Conservation (phyloP, 495 filamentous ascomycete species). For the Podospora fimiseda region DNA sequence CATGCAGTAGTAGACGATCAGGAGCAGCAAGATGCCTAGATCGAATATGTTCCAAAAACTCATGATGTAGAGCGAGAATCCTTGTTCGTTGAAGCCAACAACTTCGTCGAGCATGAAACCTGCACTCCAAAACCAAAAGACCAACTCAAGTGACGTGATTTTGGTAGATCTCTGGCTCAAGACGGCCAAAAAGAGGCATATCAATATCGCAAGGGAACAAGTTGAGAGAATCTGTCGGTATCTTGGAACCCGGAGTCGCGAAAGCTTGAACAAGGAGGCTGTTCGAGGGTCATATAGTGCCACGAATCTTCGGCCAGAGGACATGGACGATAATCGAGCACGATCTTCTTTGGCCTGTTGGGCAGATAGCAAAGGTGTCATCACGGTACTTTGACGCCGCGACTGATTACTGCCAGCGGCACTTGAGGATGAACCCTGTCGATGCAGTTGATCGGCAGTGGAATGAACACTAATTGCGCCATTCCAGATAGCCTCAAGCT, state of each 20-base stretch:
- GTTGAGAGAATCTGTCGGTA: constrained; percentile 88
- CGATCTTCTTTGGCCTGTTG: constrained; percentile 35
- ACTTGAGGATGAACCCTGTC: constrained; percentile 29
- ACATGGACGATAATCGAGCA: constrained; percentile 18
- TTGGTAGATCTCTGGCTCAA: constrained; percentile 58
- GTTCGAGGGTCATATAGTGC: constrained; percentile 85
- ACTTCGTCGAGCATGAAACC: constrained; percentile 97
- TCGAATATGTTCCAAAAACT: constrained; percentile 97
- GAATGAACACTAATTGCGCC: constrained; percentile 90
- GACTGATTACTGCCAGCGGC: constrained; percentile 16
- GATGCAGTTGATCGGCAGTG: constrained; percentile 73
- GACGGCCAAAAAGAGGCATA: constrained; percentile 78
- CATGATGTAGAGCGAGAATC: constrained; percentile 91
- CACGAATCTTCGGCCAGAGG: constrained; percentile 61
- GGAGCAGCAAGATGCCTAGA: constrained; percentile 75
- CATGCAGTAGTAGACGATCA: constrained; percentile 82
- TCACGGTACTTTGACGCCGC: constrained; percentile 28
- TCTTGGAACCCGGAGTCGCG: constrained; percentile 77
- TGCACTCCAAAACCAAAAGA: constrained; percentile 96
- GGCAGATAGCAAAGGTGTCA: constrained; percentile 38
- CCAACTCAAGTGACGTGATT: constrained; percentile 73
- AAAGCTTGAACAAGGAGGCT: constrained; percentile 85
- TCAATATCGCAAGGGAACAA: constrained; percentile 68
- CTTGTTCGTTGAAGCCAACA: constrained; percentile 87
- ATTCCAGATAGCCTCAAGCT: constrained; percentile 92